Evolutionary conservation across 768 basidiomycete genomes (phyloP).

Genomic region (Suillus clintonianus): DNA sequence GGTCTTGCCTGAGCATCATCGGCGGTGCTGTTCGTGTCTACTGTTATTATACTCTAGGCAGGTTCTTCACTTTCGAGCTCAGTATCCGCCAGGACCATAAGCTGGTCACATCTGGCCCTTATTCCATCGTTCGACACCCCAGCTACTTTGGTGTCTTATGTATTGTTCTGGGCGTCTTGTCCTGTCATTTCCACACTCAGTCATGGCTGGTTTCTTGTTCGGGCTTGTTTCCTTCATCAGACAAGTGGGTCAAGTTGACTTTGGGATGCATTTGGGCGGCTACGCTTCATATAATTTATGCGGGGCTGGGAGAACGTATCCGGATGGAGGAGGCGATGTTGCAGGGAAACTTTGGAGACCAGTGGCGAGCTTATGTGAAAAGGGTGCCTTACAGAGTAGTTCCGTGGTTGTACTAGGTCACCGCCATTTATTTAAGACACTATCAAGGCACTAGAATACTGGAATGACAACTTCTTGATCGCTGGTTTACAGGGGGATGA

Average conservation of each 20-base stretch:
- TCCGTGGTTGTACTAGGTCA: constrained; percentile 8
- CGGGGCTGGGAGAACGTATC: constrained; percentile 10
- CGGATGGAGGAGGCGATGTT: constrained; percentile 14
- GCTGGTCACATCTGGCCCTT: constrained; percentile 42
- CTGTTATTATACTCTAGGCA: constrained; percentile 37
- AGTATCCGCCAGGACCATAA: constrained; percentile 36
- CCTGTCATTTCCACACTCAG: constrained; percentile 1
- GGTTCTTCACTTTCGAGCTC: constrained; percentile 43
- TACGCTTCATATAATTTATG: neutral
- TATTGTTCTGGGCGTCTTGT: constrained; percentile 2
- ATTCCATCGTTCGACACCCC: constrained; percentile 43
- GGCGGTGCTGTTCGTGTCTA: constrained; percentile 31
- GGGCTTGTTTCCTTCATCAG: constrained; percentile 2
- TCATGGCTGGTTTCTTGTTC: constrained; percentile 11
- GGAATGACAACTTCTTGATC: neutral
- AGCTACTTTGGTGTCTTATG: constrained; percentile 10
- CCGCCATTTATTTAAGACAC: neutral
- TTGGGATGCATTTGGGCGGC: constrained; percentile 1
- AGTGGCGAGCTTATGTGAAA: constrained; percentile 8
- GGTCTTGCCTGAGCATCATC: constrained; percentile 18
- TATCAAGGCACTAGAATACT: neutral
- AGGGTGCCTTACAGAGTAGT: constrained; percentile 11
- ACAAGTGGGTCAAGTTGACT: neutral
- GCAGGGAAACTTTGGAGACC: constrained; percentile 10
- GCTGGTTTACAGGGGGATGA: neutral